phyloP scores from a whole-genome alignment of 352 stramenopile species.

The Peronospora belbahrii region DNA sequence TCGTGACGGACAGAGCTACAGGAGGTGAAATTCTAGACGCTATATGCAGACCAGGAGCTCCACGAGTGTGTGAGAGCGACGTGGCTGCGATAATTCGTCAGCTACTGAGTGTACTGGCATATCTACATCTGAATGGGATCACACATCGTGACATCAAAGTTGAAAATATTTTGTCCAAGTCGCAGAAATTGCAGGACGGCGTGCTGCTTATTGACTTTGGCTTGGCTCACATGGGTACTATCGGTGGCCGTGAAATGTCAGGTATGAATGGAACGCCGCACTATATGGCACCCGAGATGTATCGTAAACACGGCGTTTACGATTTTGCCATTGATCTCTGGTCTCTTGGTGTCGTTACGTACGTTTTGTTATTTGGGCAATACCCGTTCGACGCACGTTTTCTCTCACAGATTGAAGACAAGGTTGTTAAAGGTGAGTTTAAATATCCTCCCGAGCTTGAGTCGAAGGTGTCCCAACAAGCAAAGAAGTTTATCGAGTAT shows the following conservation, averaged over 20 bases:
- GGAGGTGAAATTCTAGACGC: constrained; percentile 64
- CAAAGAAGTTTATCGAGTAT: constrained; percentile 75
- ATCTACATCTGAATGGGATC: constrained; percentile 64
- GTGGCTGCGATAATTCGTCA: constrained; percentile 57
- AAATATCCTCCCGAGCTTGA: constrained; percentile 45
- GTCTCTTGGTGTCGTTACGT: constrained; percentile 70
- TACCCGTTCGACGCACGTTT: constrained; percentile 77
- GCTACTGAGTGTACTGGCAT: constrained; percentile 54
- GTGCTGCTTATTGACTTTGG: constrained; percentile 80
- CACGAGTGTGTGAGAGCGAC: constrained; percentile 46
- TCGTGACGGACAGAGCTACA: constrained; percentile 56
- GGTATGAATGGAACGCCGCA: constrained; percentile 81
- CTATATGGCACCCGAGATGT: constrained; percentile 85
- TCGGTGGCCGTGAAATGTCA: constrained; percentile 38
- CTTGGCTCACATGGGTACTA: constrained; percentile 46
- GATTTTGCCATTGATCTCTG: constrained; percentile 67
- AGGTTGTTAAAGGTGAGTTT: constrained; percentile 60
- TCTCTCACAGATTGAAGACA: constrained; percentile 79
- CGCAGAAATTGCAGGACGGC: constrained; percentile 29
- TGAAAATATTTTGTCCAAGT: constrained; percentile 77
- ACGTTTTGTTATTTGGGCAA: constrained; percentile 60
- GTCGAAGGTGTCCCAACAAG: constrained; percentile 46
- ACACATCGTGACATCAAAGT: constrained; percentile 81
- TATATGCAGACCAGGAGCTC: constrained; percentile 21
- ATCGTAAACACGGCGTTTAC: constrained; percentile 47